Percentiles rank a stretch among this genome's conserved stretches.
These are phyloP conservation scores for Glarea lozoyensis DNA, from an alignment of 495 filamentous ascomycete genomes.

Conservation along the genomic window DNA sequence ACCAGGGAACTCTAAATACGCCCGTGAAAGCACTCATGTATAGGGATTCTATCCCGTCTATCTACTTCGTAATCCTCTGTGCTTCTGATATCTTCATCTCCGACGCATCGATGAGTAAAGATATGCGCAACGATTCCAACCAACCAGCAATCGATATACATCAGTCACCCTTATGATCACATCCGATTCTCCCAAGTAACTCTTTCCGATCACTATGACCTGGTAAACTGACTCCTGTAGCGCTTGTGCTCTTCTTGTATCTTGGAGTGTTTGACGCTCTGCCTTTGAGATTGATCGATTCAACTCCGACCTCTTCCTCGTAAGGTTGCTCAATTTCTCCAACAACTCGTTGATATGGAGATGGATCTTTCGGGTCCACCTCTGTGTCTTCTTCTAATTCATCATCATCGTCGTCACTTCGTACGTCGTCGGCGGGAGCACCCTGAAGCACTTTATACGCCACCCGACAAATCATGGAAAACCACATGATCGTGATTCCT, in stretches of 20 bases:
- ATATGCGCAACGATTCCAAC: not conserved
- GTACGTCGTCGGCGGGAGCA: conserved; percentile 55
- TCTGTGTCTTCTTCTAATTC: conserved; percentile 18
- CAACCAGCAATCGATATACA: too few relatives aligned
- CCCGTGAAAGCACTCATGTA: too few relatives aligned
- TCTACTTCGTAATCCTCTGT: too few relatives aligned
- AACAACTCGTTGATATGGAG: conserved; percentile 30
- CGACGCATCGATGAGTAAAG: too few relatives aligned
- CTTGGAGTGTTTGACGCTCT: conserved; percentile 33
- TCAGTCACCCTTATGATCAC: conserved; percentile 55
- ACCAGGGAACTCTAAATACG: too few relatives aligned
- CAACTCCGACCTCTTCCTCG: conserved; percentile 60
- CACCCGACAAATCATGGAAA: conserved; percentile 55
- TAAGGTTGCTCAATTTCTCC: conserved; percentile 31
- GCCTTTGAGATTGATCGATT: conserved; percentile 44
- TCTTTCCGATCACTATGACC: conserved; percentile 68
- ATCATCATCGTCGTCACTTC: conserved; percentile 63
- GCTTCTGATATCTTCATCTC: too few relatives aligned
- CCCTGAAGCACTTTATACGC: conserved; percentile 55
- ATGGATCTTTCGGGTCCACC: conserved; percentile 18
- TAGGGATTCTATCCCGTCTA: too few relatives aligned
- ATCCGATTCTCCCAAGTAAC: conserved; percentile 63
- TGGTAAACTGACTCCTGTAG: conserved; percentile 51
- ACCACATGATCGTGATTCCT: conserved; percentile 65
- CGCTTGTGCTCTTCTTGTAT: conserved; percentile 33